Percentiles rank a stretch among this genome's conserved stretches.
Conservation (phyloP, 169 alveolate species). For the Miamiensis avidus region DNA sequence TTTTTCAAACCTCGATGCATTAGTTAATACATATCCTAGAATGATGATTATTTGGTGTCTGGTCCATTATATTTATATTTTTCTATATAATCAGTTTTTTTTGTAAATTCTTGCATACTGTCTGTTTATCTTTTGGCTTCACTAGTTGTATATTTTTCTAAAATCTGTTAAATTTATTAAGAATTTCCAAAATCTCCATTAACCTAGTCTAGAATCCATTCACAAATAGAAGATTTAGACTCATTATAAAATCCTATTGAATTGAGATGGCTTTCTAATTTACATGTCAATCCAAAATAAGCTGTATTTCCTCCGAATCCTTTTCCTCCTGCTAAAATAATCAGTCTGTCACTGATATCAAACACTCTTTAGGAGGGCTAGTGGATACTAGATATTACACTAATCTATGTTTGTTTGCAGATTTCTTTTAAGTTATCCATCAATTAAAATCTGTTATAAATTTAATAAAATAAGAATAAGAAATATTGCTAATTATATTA, state of each 20-base stretch:
- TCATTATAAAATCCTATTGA: background rate
- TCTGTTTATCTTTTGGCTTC: background rate
- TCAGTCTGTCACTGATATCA: background rate
- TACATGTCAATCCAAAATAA: background rate
- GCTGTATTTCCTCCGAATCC: background rate
- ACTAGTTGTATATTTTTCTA: background rate
- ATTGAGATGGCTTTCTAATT: background rate
- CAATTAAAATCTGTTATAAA: background rate
- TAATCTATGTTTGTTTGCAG: background rate
- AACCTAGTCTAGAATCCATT: background rate
- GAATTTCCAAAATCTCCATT: background rate
- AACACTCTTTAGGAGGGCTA: background rate
- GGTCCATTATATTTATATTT: too few species aligned
- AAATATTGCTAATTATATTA: too few species aligned
- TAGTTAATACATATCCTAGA: too few species aligned
- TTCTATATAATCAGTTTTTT: too few species aligned
- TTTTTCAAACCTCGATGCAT: too few species aligned
- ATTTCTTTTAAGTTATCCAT: background rate
- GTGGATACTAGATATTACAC: background rate
- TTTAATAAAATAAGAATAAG: too few species aligned
- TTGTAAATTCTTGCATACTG: too few species aligned
- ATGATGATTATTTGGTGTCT: too few species aligned
- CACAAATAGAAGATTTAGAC: background rate
- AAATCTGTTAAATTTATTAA: background rate
- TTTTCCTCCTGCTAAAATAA: background rate